phyloP scores from a whole-genome alignment of 2,329 filamentous ascomycete species.

The Dichotomopilus funicola region DNA sequence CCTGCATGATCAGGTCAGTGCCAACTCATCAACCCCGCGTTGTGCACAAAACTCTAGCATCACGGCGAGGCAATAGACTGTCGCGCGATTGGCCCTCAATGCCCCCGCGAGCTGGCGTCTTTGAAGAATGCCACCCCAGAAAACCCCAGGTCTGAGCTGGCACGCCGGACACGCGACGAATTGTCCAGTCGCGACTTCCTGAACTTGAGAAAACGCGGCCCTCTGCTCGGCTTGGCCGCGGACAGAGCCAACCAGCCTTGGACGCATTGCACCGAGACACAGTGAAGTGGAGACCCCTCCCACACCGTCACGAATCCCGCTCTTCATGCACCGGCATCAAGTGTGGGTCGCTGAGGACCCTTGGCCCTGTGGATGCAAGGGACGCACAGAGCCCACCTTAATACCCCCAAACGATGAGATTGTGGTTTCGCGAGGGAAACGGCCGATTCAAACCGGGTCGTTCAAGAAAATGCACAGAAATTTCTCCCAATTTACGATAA shows the following conservation, averaged over 20 bases:
- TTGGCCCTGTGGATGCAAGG: not conserved
- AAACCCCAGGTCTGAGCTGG: constrained; percentile 14
- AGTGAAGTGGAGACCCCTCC: constrained; percentile 3
- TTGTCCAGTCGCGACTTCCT: constrained; percentile 1
- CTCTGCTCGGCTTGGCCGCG: constrained; percentile 1
- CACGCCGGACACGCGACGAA: not conserved
- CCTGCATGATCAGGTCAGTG: constrained; percentile 23
- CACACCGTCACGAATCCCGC: not conserved
- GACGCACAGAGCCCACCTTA: constrained; percentile 2
- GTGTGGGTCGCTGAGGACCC: not conserved
- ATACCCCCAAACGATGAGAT: not conserved
- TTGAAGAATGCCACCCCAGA: not conserved
- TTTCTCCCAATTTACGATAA: too few relatives aligned
- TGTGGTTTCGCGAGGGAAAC: too few relatives aligned
- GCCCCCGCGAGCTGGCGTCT: constrained; percentile 4
- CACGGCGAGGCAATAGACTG: constrained; percentile 6
- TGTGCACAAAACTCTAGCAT: constrained; percentile 11
- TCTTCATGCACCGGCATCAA: not conserved
- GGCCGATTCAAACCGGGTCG: too few relatives aligned
- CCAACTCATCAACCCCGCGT: constrained; percentile 24
- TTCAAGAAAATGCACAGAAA: too few relatives aligned
- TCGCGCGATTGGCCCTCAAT: constrained; percentile 13
- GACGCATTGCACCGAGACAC: constrained; percentile 19
- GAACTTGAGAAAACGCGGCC: constrained; percentile 4
- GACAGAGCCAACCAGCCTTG: constrained; percentile 14